Conservation (phyloP, 768 basidiomycete species). For the Hemileccinum rubropunctum region DNA sequence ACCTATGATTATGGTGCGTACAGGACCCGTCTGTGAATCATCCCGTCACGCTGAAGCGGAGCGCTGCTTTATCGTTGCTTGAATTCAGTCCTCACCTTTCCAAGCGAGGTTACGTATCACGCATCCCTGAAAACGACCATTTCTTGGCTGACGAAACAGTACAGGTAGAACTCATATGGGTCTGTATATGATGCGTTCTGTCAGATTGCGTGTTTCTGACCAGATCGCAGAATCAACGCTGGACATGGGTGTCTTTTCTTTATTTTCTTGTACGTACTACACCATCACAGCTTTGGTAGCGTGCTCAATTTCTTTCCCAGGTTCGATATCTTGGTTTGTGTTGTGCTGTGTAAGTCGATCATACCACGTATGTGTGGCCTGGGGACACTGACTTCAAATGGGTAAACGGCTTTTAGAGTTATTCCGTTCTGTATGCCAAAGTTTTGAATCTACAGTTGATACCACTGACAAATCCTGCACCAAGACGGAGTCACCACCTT, state of each 20-base stretch:
- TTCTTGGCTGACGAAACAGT: background rate
- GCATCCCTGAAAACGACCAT: background rate
- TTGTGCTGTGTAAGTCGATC: slow-evolving; percentile 7
- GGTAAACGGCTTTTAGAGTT: background rate
- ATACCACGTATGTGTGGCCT: background rate
- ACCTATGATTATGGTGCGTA: slow-evolving; percentile 10
- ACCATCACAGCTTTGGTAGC: background rate
- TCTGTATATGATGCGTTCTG: background rate
- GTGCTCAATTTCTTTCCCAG: background rate
- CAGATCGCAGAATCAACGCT: slow-evolving; percentile 1
- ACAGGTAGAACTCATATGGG: slow-evolving; percentile 16
- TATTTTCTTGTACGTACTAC: slow-evolving; percentile 8
- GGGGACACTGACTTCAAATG: background rate
- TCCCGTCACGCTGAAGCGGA: background rate
- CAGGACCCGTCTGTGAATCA: too few species aligned
- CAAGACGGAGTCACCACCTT: background rate
- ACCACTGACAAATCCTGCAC: background rate
- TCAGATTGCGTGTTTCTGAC: background rate
- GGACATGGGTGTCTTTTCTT: slow-evolving; percentile 10
- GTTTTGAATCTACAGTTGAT: background rate
- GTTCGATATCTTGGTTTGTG: slow-evolving; percentile 13
- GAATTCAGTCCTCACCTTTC: slow-evolving; percentile 6
- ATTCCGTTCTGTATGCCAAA: slow-evolving; percentile 1
- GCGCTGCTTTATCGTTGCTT: too few species aligned
- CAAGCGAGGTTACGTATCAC: slow-evolving; percentile 4